Percentiles rank a stretch among this genome's conserved stretches.
phyloP scores from a whole-genome alignment of 2,329 filamentous ascomycete species.

The Colletotrichum simmondsii region DNA sequence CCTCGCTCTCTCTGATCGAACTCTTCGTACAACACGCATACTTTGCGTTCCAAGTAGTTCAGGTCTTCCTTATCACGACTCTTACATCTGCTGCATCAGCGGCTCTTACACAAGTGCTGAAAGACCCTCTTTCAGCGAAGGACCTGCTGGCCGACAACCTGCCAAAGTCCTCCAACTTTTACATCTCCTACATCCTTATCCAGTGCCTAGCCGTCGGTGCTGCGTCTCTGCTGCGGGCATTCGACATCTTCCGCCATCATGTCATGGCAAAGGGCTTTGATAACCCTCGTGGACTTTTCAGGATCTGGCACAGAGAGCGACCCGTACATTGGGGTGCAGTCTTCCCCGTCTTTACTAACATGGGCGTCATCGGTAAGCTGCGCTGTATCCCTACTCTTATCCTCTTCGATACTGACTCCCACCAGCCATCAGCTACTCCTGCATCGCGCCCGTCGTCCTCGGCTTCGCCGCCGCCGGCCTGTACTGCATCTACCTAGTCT shows the following conservation, averaged over 20 bases:
- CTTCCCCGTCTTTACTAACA: slow-evolving; percentile 83
- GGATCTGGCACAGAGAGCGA: slow-evolving; percentile 78
- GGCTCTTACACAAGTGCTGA: slow-evolving; percentile 66
- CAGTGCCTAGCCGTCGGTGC: slow-evolving; percentile 87
- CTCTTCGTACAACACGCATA: slow-evolving; percentile 83
- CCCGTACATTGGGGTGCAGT: slow-evolving; percentile 86
- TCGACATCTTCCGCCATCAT: slow-evolving; percentile 67
- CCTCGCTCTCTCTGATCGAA: slow-evolving; percentile 78
- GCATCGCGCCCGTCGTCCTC: slow-evolving; percentile 86
- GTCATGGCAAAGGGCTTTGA: slow-evolving; percentile 80
- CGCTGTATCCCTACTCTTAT: background rate
- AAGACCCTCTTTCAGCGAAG: slow-evolving; percentile 41
- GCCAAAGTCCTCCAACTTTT: slow-evolving; percentile 85
- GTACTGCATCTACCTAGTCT: slow-evolving; percentile 85
- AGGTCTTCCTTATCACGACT: slow-evolving; percentile 87
- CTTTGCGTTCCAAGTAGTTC: slow-evolving; percentile 83
- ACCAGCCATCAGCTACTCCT: slow-evolving; percentile 83
- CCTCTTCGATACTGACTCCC: slow-evolving; percentile 29
- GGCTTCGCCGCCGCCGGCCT: slow-evolving; percentile 85
- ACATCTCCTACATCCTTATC: slow-evolving; percentile 91
- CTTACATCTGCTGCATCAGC: slow-evolving; percentile 78
- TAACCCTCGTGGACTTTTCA: slow-evolving; percentile 83
- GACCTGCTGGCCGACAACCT: slow-evolving; percentile 74
- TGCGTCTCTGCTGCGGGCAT: slow-evolving; percentile 76
- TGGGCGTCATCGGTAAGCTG: slow-evolving; percentile 79